Conservation (phyloP, 768 basidiomycete genomes). For the Termitomyces sp. region DNA sequence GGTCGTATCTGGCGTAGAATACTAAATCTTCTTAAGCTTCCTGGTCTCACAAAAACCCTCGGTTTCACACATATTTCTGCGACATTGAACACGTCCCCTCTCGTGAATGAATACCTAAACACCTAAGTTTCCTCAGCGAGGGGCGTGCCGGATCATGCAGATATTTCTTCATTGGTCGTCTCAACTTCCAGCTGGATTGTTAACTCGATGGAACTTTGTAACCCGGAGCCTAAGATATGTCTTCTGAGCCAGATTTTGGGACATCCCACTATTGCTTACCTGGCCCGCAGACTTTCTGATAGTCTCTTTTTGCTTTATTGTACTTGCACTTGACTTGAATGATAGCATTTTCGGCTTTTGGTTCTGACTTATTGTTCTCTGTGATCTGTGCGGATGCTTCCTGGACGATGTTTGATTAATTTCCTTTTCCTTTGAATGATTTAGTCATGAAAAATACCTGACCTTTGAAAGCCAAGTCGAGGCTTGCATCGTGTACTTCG, state of each 20-base stretch:
- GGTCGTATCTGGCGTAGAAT: no score
- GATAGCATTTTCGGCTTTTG: neutral
- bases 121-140: neutral
- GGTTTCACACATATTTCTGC: no score
- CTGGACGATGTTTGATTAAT: neutral
- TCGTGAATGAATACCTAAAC: neutral
- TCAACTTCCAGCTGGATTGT: neutral
- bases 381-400: neutral
- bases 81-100: no score
- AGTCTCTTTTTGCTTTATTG: neutral
- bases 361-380: no score
- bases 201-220: neutral
- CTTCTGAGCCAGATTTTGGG: neutral
- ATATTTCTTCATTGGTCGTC: neutral
- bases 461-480: neutral
- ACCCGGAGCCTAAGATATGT: neutral
- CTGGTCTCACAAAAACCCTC: no score
- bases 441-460: neutral
- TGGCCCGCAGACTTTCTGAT: neutral
- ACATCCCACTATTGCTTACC: neutral
- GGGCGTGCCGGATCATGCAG: neutral
- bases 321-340: neutral
- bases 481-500: neutral
- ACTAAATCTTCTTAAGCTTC: no score
- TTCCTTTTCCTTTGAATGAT: neutral